These are phyloP conservation scores for Russula abietina DNA, from an alignment of 768 basidiomycete species.

Conservation along the genomic window DNA sequence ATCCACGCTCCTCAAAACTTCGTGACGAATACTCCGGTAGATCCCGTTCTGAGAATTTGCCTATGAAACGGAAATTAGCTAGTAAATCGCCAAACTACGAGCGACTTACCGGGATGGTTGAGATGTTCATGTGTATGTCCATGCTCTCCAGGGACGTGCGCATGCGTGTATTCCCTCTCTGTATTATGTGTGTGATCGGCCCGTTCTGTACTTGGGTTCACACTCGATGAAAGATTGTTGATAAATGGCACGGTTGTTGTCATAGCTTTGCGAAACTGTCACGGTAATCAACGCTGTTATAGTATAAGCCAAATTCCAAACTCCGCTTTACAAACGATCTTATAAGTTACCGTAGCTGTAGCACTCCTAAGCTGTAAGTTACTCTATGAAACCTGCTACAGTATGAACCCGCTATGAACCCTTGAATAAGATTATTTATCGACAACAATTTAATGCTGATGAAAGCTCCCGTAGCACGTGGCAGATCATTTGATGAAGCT, in stretches of 20 bases:
- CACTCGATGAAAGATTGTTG: slow-evolving; percentile 48
- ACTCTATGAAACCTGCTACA: too few species aligned
- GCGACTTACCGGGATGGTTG: slow-evolving; percentile 69
- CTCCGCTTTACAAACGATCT: too few species aligned
- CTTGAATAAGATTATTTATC: too few species aligned
- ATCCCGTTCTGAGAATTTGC: slow-evolving; percentile 89
- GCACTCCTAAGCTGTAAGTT: too few species aligned
- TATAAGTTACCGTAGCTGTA: too few species aligned
- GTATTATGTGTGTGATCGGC: slow-evolving; percentile 50
- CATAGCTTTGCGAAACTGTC: neutral
- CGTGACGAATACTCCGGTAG: slow-evolving; percentile 79
- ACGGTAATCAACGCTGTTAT: too few species aligned
- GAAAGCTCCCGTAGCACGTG: too few species aligned
- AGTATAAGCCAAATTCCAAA: too few species aligned
- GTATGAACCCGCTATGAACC: too few species aligned
- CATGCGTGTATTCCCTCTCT: slow-evolving; percentile 40
- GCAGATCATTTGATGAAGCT: too few species aligned
- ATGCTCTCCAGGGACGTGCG: slow-evolving; percentile 63
- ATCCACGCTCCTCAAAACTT: slow-evolving; percentile 89
- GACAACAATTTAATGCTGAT: too few species aligned
- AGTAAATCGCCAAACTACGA: neutral
- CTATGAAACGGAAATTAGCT: slow-evolving; percentile 36
- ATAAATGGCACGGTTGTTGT: slow-evolving; percentile 69
- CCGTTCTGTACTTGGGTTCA: slow-evolving; percentile 29
- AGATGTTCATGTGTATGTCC: slow-evolving; percentile 94